Evolutionary conservation across 1,139 yeast genomes (phyloP).

Genomic region (Nakaseomyces sp.): DNA sequence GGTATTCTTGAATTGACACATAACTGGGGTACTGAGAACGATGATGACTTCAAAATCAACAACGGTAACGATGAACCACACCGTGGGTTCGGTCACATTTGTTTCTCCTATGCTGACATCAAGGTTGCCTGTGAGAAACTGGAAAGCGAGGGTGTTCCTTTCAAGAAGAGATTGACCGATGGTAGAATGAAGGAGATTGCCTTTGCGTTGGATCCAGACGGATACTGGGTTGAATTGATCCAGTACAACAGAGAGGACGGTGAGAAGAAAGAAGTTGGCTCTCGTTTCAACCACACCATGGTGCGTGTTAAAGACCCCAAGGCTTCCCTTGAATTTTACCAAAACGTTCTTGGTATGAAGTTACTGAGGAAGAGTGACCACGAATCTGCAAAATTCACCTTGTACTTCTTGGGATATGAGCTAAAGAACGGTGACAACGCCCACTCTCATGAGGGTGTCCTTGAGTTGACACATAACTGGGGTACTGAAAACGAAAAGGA

Average conservation of each 20-base stretch:
- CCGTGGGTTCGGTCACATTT: slow-evolving; percentile 91
- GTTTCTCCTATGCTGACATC: slow-evolving; percentile 78
- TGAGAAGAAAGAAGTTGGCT: slow-evolving; percentile 38
- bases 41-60: slow-evolving; percentile 49
- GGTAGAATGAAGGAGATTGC: slow-evolving; percentile 93
- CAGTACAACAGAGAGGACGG: slow-evolving; percentile 39
- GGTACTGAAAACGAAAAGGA: slow-evolving; percentile 78
- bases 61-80: slow-evolving; percentile 79
- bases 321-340: slow-evolving; percentile 67
- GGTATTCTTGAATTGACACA: slow-evolving; percentile 84
- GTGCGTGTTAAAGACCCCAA: slow-evolving; percentile 80
- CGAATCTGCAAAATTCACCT: slow-evolving; percentile 67
- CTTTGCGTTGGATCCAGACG: slow-evolving; percentile 89
- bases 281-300: slow-evolving; percentile 85
- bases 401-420: slow-evolving; percentile 75
- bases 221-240: slow-evolving; percentile 91
- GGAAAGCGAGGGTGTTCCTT: slow-evolving; percentile 51
- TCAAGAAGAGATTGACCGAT: slow-evolving; percentile 75
- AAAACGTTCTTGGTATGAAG: slow-evolving; percentile 71
- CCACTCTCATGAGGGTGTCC: slow-evolving; percentile 46
- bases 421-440: slow-evolving; percentile 32
- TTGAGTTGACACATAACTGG: slow-evolving; percentile 91
- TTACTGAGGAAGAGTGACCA: slow-evolving; percentile 48
- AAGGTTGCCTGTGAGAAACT: slow-evolving; percentile 50
- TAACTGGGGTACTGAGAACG: slow-evolving; percentile 64